Conservation (phyloP, 1,284 basidiomycete species). For the Melanopsichium pennsylvanicum region DNA sequence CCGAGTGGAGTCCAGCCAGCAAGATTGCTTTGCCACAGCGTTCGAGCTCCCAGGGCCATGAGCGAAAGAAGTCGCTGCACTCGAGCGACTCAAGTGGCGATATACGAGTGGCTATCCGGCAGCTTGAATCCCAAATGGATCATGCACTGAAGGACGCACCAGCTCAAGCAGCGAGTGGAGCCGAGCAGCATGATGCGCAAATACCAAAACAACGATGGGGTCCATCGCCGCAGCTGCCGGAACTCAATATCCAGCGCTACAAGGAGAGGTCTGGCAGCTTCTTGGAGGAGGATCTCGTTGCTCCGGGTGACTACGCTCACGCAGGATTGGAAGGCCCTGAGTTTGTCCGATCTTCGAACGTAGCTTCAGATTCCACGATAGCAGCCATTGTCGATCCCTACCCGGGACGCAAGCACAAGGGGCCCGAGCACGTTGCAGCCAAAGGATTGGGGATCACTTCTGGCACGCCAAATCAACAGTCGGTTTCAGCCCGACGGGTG, state of each 20-base stretch:
- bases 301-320: not conserved
- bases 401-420: not conserved
- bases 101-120: constrained; percentile 37
- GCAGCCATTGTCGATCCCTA: not conserved
- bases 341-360: not conserved
- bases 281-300: constrained; percentile 37
- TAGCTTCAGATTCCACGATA: constrained; percentile 1
- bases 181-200: not conserved
- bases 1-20: constrained; percentile 10
- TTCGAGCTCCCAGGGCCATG: constrained; percentile 39
- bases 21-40: constrained; percentile 30
- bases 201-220: constrained; percentile 39
- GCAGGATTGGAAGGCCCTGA: not conserved
- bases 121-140: constrained; percentile 54
- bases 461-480: not conserved
- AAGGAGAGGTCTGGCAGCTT: constrained; percentile 47
- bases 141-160: constrained; percentile 40
- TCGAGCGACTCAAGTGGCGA: constrained; percentile 29
- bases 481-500: not conserved
- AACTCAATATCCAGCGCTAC: constrained; percentile 33
- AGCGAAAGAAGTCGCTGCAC: constrained; percentile 18
- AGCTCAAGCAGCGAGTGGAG: constrained; percentile 9
- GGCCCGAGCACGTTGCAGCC: not conserved
- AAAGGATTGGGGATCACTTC: constrained; percentile 21
- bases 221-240: constrained; percentile 46